These are phyloP conservation scores for Fraxinus dipetala DNA, from an alignment of 305 asterid genomes.

Conservation along the genomic window DNA sequence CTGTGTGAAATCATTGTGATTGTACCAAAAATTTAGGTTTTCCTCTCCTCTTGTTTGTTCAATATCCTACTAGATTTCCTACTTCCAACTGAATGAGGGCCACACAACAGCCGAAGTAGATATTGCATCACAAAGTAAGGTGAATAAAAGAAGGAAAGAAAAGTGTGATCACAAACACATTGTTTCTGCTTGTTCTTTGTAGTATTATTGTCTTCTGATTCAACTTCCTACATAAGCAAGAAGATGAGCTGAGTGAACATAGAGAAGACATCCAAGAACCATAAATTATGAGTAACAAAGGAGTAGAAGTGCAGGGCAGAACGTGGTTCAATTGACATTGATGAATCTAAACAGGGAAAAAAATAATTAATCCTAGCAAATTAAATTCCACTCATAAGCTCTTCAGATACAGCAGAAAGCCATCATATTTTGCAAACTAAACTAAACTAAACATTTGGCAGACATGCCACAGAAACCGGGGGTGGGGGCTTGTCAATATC, in stretches of 20 bases:
- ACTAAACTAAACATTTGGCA: not conserved
- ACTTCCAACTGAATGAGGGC: too few relatives aligned
- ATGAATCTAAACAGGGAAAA: not conserved
- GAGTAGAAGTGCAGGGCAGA: not conserved
- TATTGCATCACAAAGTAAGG: not conserved
- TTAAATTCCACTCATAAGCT: not conserved
- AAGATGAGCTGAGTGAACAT: slow-evolving; percentile 1
- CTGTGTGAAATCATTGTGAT: too few relatives aligned
- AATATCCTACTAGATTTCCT: too few relatives aligned
- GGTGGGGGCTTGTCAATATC: not conserved
- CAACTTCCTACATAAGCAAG: slow-evolving; percentile 45
- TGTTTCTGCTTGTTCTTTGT: slow-evolving; percentile 41
- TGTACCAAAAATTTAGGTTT: too few relatives aligned
- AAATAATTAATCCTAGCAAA: not conserved
- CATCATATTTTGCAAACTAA: not conserved
- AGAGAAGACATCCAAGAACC: slow-evolving; percentile 11
- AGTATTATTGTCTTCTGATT: slow-evolving; percentile 33
- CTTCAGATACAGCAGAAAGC: not conserved
- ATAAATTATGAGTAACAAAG: not conserved
- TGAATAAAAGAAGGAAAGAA: not conserved
- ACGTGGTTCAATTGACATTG: not conserved
- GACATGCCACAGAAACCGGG: not conserved
- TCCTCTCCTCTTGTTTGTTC: too few relatives aligned
- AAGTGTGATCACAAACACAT: slow-evolving; percentile 35
- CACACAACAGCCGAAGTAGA: not conserved